Evolutionary conservation across 495 filamentous ascomycete genomes (phyloP), one percentile per base, ranked within the genome.

Genomic region (Penicillium fimorum): DNA sequence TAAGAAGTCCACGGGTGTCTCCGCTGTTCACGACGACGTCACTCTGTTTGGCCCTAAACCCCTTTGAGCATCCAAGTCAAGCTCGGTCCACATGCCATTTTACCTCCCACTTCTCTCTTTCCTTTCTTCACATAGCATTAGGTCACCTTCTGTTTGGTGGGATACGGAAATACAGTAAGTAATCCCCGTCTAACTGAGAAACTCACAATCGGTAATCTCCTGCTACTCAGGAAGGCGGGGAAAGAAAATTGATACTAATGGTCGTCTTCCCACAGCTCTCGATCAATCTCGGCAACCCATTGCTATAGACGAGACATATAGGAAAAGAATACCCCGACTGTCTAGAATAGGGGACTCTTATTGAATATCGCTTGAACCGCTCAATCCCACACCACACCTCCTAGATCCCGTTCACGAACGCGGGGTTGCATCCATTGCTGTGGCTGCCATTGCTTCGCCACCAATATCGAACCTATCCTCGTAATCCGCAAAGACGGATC

Each of bases 81-180:
- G 65, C 64, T 66, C 61, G 64, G 65, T 55, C 65, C 65, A 65
- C 63, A 63, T 63, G 56, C 50, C 56, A 51, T 52, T 58, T 35
- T 45, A 50, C 59, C 22, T 22, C 22, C 46, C 49, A 29, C 40
- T 55, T 56, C 30, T 33, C 43, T 55, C 50, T 52, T 53, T 47
- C 40, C 12, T 27, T 50, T 58, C 53, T 53, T 57, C 41, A 41
- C 57, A 44, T 29, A 47, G 48, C 30, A 18, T 29, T 25, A 47
- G 54, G 24, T 37, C 45, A 47, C 47, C 50, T 41, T 25, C 4
- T 15, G 6, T 20, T 12, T 24, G 35, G 20, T 30, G 22, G 35
- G 32, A 42, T 43, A 17, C 29, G 27, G 54, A 29, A 13, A 13
- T 50, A 29, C 25, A 20, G 37, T 33, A 38, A 38, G 35, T 32